phyloP scores from a whole-genome alignment of 805 yeast species.

The Yamadazyma scolyti region DNA sequence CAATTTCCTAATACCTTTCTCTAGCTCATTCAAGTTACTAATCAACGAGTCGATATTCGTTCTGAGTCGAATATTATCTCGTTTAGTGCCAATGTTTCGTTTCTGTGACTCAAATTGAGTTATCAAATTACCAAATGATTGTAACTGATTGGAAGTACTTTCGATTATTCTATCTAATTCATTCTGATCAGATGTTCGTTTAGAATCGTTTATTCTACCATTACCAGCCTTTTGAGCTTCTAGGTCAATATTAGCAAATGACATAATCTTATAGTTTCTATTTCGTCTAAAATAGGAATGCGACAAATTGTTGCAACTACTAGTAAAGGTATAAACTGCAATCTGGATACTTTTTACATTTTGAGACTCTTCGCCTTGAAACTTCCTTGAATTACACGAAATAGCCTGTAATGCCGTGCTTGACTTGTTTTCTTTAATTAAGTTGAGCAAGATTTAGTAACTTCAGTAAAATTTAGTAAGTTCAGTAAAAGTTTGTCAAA shows the following conservation, averaged over 20 bases:
- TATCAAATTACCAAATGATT: constrained; percentile 48
- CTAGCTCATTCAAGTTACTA: constrained; percentile 28
- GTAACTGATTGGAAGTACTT: constrained; percentile 37
- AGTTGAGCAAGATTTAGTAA: too few species aligned
- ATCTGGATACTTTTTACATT: too few species aligned
- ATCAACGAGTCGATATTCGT: constrained; percentile 28
- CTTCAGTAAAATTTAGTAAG: too few species aligned
- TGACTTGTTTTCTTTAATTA: too few species aligned
- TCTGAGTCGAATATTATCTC: constrained; percentile 42
- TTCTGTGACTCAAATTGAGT: constrained; percentile 47
- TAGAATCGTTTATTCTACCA: constrained; percentile 5
- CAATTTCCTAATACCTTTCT: constrained; percentile 28
- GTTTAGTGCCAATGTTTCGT: constrained; percentile 48
- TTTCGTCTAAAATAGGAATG: too few species aligned
- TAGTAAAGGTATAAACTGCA: too few species aligned
- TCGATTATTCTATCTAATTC: constrained; percentile 31
- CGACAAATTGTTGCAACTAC: too few species aligned
- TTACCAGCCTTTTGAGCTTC: constrained; percentile 40
- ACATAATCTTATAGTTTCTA: constrained; percentile 41
- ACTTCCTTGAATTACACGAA: too few species aligned
- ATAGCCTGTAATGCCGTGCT: too few species aligned
- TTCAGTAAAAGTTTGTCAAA: too few species aligned
- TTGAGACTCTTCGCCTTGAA: too few species aligned
- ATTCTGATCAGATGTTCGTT: constrained; percentile 8
- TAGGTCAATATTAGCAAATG: constrained; percentile 50